Conservation (phyloP, 31 red algal genomes). For the Bonnemaisonia californica region DNA sequence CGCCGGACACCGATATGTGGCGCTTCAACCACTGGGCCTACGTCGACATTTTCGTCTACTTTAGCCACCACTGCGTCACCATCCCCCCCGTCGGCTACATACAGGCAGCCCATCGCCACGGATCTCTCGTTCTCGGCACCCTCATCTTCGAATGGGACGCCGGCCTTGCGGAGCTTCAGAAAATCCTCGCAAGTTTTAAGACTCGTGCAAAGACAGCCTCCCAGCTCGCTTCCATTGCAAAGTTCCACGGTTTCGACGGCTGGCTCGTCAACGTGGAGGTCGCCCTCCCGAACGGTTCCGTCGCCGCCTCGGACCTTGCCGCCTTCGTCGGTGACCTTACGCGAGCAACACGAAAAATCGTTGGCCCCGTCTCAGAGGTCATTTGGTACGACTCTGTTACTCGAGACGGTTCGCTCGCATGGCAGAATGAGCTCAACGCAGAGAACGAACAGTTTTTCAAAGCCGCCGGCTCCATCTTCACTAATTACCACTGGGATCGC, state of each 20-base stretch:
- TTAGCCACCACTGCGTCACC: slow-evolving; percentile 73
- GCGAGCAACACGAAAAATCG: slow-evolving; percentile 45
- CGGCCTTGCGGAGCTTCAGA: slow-evolving; percentile 37
- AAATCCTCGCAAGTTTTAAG: slow-evolving; percentile 61
- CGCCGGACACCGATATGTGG: slow-evolving; percentile 49
- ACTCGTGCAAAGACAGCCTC: slow-evolving; percentile 48
- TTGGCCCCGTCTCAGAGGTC: slow-evolving; percentile 82
- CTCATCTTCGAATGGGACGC: slow-evolving; percentile 79
- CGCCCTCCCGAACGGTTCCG: slow-evolving; percentile 33
- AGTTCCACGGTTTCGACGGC: slow-evolving; percentile 89
- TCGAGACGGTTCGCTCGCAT: slow-evolving; percentile 50
- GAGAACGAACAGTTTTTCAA: slow-evolving; percentile 86
- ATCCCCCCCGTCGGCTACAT: slow-evolving; percentile 81
- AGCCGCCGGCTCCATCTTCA: slow-evolving; percentile 65
- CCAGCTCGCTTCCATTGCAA: slow-evolving; percentile 79
- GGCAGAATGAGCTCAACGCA: slow-evolving; percentile 79
- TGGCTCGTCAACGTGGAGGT: slow-evolving; percentile 90
- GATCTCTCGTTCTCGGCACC: slow-evolving; percentile 65
- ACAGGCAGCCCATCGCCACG: slow-evolving; percentile 86
- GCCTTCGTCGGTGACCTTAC: slow-evolving; percentile 71
- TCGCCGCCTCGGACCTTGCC: slow-evolving; percentile 48
- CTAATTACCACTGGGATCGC: slow-evolving; percentile 83
- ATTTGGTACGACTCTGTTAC: slow-evolving; percentile 93
- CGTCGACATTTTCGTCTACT: slow-evolving; percentile 94
- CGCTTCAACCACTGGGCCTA: slow-evolving; percentile 89